Conservation (phyloP, 1,284 basidiomycete genomes). For the Ustilago xerochloae region DNA sequence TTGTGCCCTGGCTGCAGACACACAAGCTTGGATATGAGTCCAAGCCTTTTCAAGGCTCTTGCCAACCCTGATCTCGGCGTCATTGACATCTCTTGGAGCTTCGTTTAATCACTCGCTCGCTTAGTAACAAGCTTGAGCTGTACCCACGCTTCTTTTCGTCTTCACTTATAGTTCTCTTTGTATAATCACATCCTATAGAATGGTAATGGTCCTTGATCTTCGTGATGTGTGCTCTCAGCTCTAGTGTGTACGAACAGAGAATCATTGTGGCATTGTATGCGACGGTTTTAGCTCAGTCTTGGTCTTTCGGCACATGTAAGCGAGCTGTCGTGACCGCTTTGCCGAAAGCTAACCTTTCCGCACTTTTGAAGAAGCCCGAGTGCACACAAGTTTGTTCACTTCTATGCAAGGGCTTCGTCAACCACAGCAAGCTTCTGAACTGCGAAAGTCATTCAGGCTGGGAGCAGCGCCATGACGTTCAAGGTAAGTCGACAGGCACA, state of each 20-base stretch:
- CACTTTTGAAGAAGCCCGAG: too few relatives aligned
- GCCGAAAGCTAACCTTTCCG: not conserved
- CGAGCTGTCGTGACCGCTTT: conserved; percentile 16
- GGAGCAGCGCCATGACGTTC: not conserved
- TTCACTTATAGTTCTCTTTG: not conserved
- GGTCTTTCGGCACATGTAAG: too few relatives aligned
- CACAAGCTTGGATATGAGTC: conserved; percentile 38
- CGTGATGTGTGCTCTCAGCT: not conserved
- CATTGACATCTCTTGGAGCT: conserved; percentile 40
- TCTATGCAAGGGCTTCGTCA: too few relatives aligned
- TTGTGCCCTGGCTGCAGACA: conserved; percentile 29
- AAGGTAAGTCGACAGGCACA: not conserved
- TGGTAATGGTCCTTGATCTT: too few relatives aligned
- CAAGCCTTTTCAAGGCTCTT: conserved; percentile 27
- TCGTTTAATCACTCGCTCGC: conserved; percentile 26
- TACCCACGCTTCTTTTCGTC: not conserved
- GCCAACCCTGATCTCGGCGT: conserved; percentile 23
- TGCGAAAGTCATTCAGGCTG: too few relatives aligned
- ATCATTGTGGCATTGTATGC: too few relatives aligned
- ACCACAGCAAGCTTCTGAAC: too few relatives aligned
- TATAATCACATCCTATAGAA: not conserved
- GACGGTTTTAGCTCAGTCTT: too few relatives aligned
- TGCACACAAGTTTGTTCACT: too few relatives aligned
- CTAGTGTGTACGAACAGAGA: not conserved
- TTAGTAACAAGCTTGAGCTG: conserved; percentile 4